phyloP scores from a whole-genome alignment of 2,329 filamentous ascomycete genomes.

The Onygenales sp. region DNA sequence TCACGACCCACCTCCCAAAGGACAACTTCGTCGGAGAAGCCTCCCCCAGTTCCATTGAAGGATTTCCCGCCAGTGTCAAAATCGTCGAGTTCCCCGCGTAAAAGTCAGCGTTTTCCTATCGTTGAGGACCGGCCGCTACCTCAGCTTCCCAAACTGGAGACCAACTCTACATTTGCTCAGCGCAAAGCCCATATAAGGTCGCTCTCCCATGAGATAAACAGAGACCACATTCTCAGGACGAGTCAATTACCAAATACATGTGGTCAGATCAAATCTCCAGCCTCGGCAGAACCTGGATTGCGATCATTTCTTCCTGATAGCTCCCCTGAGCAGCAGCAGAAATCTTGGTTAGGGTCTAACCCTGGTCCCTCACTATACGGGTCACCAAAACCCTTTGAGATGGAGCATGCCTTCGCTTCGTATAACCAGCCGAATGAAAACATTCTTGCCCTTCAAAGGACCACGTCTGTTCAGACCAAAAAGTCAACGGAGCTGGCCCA shows the following conservation, averaged over 20 bases:
- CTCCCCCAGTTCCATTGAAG: background rate
- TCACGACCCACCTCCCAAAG: background rate
- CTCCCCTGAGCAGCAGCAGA: background rate
- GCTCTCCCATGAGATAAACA: background rate
- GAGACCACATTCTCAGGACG: background rate
- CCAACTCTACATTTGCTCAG: background rate
- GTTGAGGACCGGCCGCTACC: background rate
- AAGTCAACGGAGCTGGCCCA: background rate
- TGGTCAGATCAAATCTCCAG: background rate
- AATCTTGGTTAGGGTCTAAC: background rate
- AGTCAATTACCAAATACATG: background rate
- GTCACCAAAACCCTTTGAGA: background rate
- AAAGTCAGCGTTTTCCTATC: background rate
- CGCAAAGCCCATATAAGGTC: background rate
- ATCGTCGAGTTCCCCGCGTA: background rate
- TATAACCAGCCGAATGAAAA: background rate
- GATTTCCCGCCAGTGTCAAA: background rate
- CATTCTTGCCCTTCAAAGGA: background rate
- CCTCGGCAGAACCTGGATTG: background rate
- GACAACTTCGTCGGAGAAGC: background rate
- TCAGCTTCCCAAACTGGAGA: background rate
- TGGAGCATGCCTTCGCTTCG: background rate
- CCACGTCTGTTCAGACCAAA: background rate
- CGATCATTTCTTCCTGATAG: background rate
- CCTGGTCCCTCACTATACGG: background rate